Evolutionary conservation across 768 basidiomycete species (phyloP).

Genomic region (Postia placenta): DNA sequence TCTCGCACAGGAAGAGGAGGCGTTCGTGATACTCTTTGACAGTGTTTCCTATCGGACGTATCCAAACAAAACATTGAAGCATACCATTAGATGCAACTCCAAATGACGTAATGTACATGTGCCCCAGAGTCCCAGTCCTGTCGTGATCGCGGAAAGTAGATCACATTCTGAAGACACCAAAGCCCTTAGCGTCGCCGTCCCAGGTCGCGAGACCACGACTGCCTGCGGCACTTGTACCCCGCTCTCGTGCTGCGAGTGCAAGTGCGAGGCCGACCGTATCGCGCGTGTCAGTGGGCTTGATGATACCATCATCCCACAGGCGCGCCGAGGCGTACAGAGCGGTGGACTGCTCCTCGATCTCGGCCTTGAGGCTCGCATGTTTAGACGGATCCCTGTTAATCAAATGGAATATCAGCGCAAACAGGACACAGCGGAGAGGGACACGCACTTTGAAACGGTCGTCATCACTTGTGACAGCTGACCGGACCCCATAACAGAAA

Average conservation of each 20-base stretch:
- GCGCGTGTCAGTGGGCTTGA: conserved; percentile 83
- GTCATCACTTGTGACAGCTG: conserved; percentile 94
- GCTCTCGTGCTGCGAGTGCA: conserved; percentile 59
- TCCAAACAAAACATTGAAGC: background rate
- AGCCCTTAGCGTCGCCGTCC: conserved; percentile 67
- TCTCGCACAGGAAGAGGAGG: conserved; percentile 14
- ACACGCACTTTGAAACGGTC: conserved; percentile 69
- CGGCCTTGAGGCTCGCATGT: conserved; percentile 64
- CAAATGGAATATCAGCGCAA: background rate
- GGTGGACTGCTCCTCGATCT: conserved; percentile 86
- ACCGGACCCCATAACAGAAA: conserved; percentile 92
- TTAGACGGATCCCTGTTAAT: conserved; percentile 66
- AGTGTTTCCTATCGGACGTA: background rate
- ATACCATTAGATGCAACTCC: background rate
- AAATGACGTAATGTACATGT: conserved; percentile 4
- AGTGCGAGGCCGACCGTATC: conserved; percentile 86
- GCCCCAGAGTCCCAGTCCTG: background rate
- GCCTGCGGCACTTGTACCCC: conserved; percentile 12
- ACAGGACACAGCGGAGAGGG: background rate
- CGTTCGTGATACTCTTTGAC: conserved; percentile 9
- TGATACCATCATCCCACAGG: conserved; percentile 93
- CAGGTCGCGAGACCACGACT: conserved; percentile 38
- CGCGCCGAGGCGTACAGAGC: conserved; percentile 86
- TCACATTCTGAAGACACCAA: conserved; percentile 91
- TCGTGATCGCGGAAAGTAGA: background rate